Evolutionary conservation across 805 yeast genomes (phyloP).

Genomic region (Yamadazyma sp.): DNA sequence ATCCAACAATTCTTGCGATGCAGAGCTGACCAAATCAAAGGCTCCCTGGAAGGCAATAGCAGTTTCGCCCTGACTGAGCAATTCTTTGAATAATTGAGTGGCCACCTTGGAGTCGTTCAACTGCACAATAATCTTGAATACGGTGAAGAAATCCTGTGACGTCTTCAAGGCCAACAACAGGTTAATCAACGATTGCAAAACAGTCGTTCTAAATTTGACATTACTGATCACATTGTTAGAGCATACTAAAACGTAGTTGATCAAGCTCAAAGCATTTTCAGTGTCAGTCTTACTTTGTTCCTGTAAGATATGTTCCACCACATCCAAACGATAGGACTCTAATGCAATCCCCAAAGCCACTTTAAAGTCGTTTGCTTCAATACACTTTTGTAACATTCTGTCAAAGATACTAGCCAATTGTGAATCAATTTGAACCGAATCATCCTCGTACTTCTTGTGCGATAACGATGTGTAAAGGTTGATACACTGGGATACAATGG

Average conservation of each 20-base stretch:
- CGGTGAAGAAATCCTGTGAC: conserved; percentile 76
- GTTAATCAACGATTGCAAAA: conserved; percentile 61
- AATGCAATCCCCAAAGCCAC: conserved; percentile 88
- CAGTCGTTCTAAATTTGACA: conserved; percentile 63
- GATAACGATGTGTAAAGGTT: conserved; percentile 73
- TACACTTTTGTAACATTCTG: conserved; percentile 81
- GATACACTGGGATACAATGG: conserved; percentile 91
- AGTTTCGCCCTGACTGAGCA: conserved; percentile 49
- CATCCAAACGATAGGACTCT: conserved; percentile 84
- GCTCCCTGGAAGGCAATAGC: conserved; percentile 88
- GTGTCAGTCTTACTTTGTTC: conserved; percentile 42
- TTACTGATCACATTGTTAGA: conserved; percentile 66
- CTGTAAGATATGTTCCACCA: conserved; percentile 60
- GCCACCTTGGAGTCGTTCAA: conserved; percentile 77
- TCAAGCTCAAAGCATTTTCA: conserved; percentile 53
- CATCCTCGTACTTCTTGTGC: conserved; percentile 39
- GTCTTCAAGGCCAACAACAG: conserved; percentile 53
- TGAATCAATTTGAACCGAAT: conserved; percentile 46
- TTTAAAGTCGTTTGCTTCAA: conserved; percentile 64
- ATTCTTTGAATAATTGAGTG: conserved; percentile 60
- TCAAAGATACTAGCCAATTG: conserved; percentile 74
- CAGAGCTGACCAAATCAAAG: conserved; percentile 88
- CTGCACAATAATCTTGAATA: conserved; percentile 85
- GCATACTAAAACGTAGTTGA: conserved; percentile 74
- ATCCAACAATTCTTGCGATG: conserved; percentile 83